phyloP scores from a whole-genome alignment of 2,329 filamentous ascomycete genomes.

The Microsporum canis region DNA sequence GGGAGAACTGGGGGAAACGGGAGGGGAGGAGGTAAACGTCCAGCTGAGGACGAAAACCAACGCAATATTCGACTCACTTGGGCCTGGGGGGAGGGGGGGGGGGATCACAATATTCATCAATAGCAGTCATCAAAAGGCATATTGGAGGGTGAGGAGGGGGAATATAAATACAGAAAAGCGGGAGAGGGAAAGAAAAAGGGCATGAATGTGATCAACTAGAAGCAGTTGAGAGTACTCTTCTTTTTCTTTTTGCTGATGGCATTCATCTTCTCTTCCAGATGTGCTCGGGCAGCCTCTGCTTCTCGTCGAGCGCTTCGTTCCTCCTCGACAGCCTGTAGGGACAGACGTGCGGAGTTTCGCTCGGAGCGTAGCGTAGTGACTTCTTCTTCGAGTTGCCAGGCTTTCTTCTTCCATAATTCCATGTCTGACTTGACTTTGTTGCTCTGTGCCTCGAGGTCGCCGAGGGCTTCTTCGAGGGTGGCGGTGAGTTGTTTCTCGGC shows the following conservation, averaged over 20 bases:
- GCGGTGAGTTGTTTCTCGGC: slow-evolving; percentile 94
- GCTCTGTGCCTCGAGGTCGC: slow-evolving; percentile 81
- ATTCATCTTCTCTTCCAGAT: slow-evolving; percentile 91
- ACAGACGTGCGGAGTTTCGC: slow-evolving; percentile 48
- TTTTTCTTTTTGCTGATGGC: slow-evolving; percentile 88
- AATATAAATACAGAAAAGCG: slow-evolving; percentile 3
- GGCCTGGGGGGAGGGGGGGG: background rate
- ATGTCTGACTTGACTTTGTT: slow-evolving; percentile 86
- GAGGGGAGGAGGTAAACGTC: background rate
- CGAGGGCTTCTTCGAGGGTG: slow-evolving; percentile 88
- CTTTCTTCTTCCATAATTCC: slow-evolving; percentile 83
- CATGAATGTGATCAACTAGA: slow-evolving; percentile 45
- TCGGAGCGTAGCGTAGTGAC: slow-evolving; percentile 45
- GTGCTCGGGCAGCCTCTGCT: slow-evolving; percentile 75
- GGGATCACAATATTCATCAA: slow-evolving; percentile 12
- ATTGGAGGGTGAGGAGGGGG: background rate
- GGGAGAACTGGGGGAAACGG: background rate
- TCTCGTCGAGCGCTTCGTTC: slow-evolving; percentile 86
- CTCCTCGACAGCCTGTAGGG: slow-evolving; percentile 85
- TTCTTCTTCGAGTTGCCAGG: slow-evolving; percentile 59
- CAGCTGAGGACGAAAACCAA: background rate
- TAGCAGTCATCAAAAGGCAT: slow-evolving; percentile 13
- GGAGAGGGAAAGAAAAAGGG: background rate
- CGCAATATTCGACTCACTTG: background rate
- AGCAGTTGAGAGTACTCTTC: slow-evolving; percentile 92